Evolutionary conservation across 805 yeast species (phyloP), one percentile per base, ranked within the genome.

Genomic region (Wickerhamomyces ciferrii): DNA sequence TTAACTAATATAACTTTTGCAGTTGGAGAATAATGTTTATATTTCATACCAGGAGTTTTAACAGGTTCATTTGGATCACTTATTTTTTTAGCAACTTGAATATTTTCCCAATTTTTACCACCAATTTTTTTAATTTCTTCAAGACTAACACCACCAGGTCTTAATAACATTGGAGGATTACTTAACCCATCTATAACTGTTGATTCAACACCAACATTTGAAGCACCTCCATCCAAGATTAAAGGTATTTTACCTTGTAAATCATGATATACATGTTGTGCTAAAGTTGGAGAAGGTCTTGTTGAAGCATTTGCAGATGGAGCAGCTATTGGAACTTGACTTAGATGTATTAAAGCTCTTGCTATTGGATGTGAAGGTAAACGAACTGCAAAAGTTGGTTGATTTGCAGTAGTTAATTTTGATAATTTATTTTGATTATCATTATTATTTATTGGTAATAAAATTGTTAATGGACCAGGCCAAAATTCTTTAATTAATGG

Each of bases 261-360:
- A 60, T 94, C 99, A 57, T 81, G 79, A 53, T 68, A 78, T 0
- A 94, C 99, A 62, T 94, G 99, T 10, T 74, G 66, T 0, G 99
- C 98, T 31, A 74, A 59, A 0, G 99, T 94, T 1, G 98, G 97
- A 18, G 96, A 86, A 1, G 99, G 99, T 43, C 89, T 71, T 0
- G 99, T 94, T 2, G 97, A 89, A 1, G 97, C 92, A 65, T 94
- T 94, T 2, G 99, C 99, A 1, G 96, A 88, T 0, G 99, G 99
- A 0, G 99, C 99, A 1, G 99, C 99, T 34, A 94, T 66, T 1
- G 99, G 98, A 2, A 86, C 77, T 53, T 90, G 94, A 45, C 95
- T 79, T 13, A 87, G 58, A 2, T 88, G 86, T 45, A 94, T 90
- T 41, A 94, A 69, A 0, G 98, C 96, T 50, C 99, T 71, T 0